These are phyloP conservation scores for Blastobotrys robertii DNA, from an alignment of 805 yeast species.

Conservation along the genomic window DNA sequence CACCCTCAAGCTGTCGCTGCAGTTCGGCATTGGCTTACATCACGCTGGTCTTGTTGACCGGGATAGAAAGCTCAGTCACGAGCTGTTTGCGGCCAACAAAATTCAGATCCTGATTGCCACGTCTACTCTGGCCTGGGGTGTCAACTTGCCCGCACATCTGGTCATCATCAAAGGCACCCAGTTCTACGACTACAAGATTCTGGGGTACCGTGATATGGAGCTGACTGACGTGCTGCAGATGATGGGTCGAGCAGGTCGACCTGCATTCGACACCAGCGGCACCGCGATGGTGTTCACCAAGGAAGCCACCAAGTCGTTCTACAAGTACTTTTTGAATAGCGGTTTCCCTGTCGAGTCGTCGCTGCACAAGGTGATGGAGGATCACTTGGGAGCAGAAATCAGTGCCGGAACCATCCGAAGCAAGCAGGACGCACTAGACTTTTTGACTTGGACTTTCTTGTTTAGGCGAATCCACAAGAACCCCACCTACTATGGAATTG, in stretches of 20 bases:
- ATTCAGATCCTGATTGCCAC: slow-evolving; percentile 69
- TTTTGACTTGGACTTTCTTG: slow-evolving; percentile 66
- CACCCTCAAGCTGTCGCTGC: slow-evolving; percentile 61
- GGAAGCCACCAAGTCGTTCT: slow-evolving; percentile 63
- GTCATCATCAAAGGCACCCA: slow-evolving; percentile 72
- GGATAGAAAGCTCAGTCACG: slow-evolving; percentile 62
- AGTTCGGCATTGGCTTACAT: slow-evolving; percentile 73
- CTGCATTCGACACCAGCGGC: slow-evolving; percentile 71
- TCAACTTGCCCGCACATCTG: slow-evolving; percentile 69
- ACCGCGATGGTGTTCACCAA: slow-evolving; percentile 68
- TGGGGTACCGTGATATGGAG: slow-evolving; percentile 72
- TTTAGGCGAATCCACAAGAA: slow-evolving; percentile 67
- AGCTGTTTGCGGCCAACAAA: slow-evolving; percentile 57
- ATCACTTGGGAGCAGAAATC: slow-evolving; percentile 76
- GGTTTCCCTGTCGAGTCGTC: slow-evolving; percentile 82
- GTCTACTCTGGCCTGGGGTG: slow-evolving; percentile 84
- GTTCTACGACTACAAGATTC: slow-evolving; percentile 47
- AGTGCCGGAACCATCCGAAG: slow-evolving; percentile 56
- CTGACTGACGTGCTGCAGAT: slow-evolving; percentile 71
- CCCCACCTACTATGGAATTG: slow-evolving; percentile 68
- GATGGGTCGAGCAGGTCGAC: slow-evolving; percentile 85
- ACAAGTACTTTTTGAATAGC: slow-evolving; percentile 65
- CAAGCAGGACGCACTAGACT: slow-evolving; percentile 63
- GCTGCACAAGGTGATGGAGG: slow-evolving; percentile 63
- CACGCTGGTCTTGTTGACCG: slow-evolving; percentile 74